Conservation (phyloP, 192 early-diverging fungal genomes). For the Kappamyces sp. region DNA sequence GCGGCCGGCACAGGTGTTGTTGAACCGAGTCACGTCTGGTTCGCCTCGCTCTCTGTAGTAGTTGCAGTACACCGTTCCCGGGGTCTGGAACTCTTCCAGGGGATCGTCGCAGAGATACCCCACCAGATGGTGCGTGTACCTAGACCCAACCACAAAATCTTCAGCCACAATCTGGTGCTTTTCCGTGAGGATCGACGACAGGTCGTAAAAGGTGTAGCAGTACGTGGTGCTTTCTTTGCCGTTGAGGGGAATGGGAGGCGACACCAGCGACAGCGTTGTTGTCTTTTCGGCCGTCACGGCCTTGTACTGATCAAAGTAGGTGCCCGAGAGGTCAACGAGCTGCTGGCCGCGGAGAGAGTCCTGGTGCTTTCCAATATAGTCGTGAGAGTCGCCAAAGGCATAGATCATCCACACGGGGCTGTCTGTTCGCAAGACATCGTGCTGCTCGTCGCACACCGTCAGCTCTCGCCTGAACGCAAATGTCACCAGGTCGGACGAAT, state of each 20-base stretch:
- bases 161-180: slow-evolving; percentile 15
- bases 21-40: not conserved
- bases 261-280: not conserved
- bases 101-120: slow-evolving; percentile 11
- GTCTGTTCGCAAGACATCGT: not conserved
- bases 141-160: not conserved
- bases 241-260: not conserved
- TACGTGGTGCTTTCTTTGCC: slow-evolving; percentile 10
- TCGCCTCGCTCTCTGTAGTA: not conserved
- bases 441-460: not conserved
- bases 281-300: not conserved
- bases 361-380: not conserved
- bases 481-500: not conserved
- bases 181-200: not conserved
- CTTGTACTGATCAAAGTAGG: slow-evolving; percentile 6
- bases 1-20: not conserved
- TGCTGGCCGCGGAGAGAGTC: not conserved
- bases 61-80: slow-evolving; percentile 6
- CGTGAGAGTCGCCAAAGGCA: slow-evolving; percentile 1
- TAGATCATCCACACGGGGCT: slow-evolving; percentile 10
- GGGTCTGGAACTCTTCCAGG: slow-evolving; percentile 6
- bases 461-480: not conserved
- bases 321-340: slow-evolving; percentile 3
- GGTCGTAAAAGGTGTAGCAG: slow-evolving; percentile 12
- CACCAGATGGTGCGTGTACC: slow-evolving; percentile 14